Conservation (phyloP, 208 protist genomes). For the Crithidia mellificae region DNA sequence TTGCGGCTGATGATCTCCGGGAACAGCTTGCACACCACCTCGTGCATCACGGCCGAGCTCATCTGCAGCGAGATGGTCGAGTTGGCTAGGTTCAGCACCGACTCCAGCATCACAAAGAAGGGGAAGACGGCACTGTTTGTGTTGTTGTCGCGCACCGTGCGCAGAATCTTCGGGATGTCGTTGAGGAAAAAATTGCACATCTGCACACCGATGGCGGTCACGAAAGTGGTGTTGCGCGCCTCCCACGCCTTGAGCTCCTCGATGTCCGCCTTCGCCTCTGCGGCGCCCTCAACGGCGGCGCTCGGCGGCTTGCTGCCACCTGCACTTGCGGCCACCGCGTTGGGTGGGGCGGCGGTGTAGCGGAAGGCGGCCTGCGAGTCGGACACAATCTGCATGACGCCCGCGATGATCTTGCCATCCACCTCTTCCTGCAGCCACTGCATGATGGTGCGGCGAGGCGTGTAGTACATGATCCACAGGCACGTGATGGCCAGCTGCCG, state of each 20-base stretch:
- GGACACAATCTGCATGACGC: constrained; percentile 68
- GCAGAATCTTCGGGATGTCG: constrained; percentile 56
- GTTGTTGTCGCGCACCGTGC: constrained; percentile 61
- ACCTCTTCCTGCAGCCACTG: constrained; percentile 57
- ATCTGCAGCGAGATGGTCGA: constrained; percentile 85
- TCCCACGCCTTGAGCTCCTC: constrained; percentile 64
- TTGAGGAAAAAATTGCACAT: constrained; percentile 66
- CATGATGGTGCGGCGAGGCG: constrained; percentile 38
- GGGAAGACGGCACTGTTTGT: constrained; percentile 58
- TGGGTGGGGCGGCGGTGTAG: constrained; percentile 38
- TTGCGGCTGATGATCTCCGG: constrained; percentile 82
- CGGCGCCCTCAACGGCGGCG: not conserved
- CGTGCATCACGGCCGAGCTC: constrained; percentile 64
- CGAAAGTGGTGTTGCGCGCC: constrained; percentile 74
- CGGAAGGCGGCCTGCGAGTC: constrained; percentile 77
- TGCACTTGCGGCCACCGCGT: not conserved
- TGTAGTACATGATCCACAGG: constrained; percentile 86
- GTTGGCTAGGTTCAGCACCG: constrained; percentile 68
- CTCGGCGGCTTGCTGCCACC: too few species aligned
- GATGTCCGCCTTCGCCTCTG: not conserved
- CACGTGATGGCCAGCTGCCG: constrained; percentile 62
- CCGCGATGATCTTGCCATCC: constrained; percentile 57
- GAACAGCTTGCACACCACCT: constrained; percentile 73
- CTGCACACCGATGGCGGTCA: constrained; percentile 67
- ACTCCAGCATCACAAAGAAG: constrained; percentile 88